Conservation (phyloP, 2,329 filamentous ascomycete species). For the Pezicula rhizophila region DNA sequence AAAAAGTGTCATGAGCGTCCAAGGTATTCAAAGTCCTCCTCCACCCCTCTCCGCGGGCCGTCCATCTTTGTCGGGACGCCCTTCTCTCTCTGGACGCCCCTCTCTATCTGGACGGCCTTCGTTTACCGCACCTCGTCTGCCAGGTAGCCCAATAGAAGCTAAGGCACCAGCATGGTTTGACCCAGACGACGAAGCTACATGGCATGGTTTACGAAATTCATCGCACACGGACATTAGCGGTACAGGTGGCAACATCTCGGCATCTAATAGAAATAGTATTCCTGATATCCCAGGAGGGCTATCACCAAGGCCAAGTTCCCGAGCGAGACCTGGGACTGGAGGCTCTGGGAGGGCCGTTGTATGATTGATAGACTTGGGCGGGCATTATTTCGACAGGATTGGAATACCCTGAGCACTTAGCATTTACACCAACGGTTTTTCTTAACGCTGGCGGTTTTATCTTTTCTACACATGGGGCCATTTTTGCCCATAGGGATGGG, state of each 20-base stretch:
- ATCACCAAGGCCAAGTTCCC: conserved; percentile 20
- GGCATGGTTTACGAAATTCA: background rate
- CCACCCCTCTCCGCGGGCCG: too few species aligned
- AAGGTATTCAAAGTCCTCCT: background rate
- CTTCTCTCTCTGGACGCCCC: too few species aligned
- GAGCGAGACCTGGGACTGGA: conserved; percentile 11
- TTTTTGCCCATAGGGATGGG: conserved; percentile 15
- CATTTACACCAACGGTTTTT: conserved; percentile 1
- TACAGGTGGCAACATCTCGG: background rate
- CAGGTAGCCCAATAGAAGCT: conserved; percentile 9
- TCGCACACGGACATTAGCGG: background rate
- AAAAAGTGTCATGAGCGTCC: conserved; percentile 21
- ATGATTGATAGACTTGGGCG: conserved; percentile 8
- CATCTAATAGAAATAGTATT: background rate
- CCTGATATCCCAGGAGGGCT: conserved; percentile 16
- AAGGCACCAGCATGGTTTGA: conserved; percentile 20
- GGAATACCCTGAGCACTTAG: background rate
- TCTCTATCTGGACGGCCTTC: too few species aligned
- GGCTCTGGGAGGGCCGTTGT: conserved; percentile 21
- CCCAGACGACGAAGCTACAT: conserved; percentile 14
- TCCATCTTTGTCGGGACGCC: too few species aligned
- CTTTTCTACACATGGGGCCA: conserved; percentile 10
- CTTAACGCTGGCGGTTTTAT: conserved; percentile 1
- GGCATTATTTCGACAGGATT: too few species aligned
- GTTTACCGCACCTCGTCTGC: background rate